A percentile compares a stretch with the other conserved stretches of the same genome.
phyloP scores from a whole-genome alignment of 2,329 filamentous ascomycete species.

The Alternaria sp. region DNA sequence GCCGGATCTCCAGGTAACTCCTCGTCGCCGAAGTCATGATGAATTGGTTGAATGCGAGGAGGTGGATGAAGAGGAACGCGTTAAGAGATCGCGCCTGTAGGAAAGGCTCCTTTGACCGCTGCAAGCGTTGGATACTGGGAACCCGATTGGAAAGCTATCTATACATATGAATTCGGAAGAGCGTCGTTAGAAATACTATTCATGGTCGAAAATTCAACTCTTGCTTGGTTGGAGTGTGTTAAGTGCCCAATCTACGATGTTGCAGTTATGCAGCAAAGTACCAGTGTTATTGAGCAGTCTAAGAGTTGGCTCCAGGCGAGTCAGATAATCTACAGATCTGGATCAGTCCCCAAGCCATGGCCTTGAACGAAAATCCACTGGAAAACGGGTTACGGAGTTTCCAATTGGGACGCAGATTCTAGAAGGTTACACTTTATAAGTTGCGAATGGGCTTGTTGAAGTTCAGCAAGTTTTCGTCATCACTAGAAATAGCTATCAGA shows the following conservation, averaged over 20 bases:
- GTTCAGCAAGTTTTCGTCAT: neutral
- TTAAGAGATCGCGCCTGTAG: neutral
- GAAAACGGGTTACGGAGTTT: constrained; percentile 58
- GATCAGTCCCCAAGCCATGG: constrained; percentile 63
- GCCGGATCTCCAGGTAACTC: neutral
- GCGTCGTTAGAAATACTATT: neutral
- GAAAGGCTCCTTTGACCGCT: neutral
- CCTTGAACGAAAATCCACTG: constrained; percentile 59
- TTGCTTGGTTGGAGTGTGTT: neutral
- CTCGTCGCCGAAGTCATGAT: neutral
- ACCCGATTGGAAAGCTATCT: neutral
- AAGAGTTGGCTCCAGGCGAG: constrained; percentile 27
- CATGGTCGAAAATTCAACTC: neutral
- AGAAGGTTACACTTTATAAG: neutral
- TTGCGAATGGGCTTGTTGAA: neutral
- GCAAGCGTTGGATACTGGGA: neutral
- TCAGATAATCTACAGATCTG: constrained; percentile 59
- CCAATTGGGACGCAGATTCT: neutral
- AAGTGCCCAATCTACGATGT: neutral
- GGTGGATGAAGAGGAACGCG: neutral
- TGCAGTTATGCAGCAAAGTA: constrained; percentile 35
- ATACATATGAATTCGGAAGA: neutral
- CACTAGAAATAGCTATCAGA: neutral
- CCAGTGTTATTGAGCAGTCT: constrained; percentile 27
- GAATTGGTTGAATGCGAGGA: neutral